Evolutionary conservation across 257 asterid genomes (phyloP).

Genomic region (Haberlea rhodopensis): DNA sequence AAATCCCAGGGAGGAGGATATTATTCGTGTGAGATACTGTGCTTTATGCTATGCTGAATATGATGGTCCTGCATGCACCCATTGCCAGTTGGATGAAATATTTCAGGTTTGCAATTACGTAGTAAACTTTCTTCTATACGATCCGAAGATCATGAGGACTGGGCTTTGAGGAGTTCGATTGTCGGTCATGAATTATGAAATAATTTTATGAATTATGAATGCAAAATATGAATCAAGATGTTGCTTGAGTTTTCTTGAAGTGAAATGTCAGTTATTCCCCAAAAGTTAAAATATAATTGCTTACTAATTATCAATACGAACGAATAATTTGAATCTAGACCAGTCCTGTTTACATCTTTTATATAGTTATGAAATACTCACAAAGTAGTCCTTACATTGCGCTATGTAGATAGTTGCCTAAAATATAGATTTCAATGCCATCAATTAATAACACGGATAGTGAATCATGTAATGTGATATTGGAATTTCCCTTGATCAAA

Average conservation of each 20-base stretch:
- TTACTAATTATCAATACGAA: too few species aligned
- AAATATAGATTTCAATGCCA: too few species aligned
- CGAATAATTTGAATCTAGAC: too few species aligned
- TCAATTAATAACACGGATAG: too few species aligned
- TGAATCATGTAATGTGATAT: too few species aligned
- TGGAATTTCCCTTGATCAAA: not conserved
- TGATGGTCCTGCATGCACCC: conserved; percentile 85
- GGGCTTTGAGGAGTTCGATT: not conserved
- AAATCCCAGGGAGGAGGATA: conserved; percentile 77
- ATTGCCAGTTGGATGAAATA: conserved; percentile 89
- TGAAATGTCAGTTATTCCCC: not conserved
- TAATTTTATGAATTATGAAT: too few species aligned
- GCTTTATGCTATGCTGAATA: conserved; percentile 62
- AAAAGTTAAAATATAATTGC: too few species aligned
- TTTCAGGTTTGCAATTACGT: conserved; percentile 65
- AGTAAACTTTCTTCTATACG: conserved; percentile 10
- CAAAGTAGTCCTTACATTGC: too few species aligned
- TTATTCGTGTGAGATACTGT: conserved; percentile 77
- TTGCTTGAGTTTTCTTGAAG: conserved; percentile 14
- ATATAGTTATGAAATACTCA: too few species aligned
- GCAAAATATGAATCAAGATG: not conserved
- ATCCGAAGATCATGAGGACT: not conserved
- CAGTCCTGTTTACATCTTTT: too few species aligned
- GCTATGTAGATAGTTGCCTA: too few species aligned
- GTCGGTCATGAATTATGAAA: too few species aligned